phyloP scores from a whole-genome alignment of 192 early-diverging fungal species.

The Entomortierella parvispora region DNA sequence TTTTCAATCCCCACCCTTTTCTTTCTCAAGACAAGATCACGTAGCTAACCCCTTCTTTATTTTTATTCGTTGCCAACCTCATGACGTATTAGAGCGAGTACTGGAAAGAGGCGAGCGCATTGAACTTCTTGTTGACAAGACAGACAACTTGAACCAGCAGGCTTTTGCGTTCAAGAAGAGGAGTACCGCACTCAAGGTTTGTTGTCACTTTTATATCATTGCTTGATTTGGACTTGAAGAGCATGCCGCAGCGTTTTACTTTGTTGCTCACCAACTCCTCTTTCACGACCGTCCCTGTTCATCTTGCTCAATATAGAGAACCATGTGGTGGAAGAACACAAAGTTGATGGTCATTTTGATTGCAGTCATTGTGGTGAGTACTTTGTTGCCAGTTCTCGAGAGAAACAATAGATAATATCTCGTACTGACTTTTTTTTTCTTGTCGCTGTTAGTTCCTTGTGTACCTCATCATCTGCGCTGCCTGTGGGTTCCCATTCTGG shows the following conservation, averaged over 20 bases:
- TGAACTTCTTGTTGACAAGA: conserved; percentile 91
- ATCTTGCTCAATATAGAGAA: conserved; percentile 51
- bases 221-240: background rate
- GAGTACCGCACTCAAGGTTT: conserved; percentile 80
- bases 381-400: too few species aligned
- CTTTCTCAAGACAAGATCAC: background rate
- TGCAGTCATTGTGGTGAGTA: conserved; percentile 64
- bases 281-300: background rate
- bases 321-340: conserved; percentile 97
- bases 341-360: conserved; percentile 79
- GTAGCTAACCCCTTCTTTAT: background rate
- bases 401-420: too few species aligned
- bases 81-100: conserved; percentile 78
- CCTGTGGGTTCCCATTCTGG: conserved; percentile 82
- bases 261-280: background rate
- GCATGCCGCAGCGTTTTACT: background rate
- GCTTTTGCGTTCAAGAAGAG: conserved; percentile 93
- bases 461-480: conserved; percentile 77
- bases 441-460: conserved; percentile 65
- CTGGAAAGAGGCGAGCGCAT: conserved; percentile 90
- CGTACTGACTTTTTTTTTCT: background rate
- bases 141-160: conserved; percentile 85
- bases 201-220: background rate
- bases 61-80: too few species aligned
- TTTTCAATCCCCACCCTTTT: background rate